phyloP scores from a whole-genome alignment of 768 basidiomycete species.

The Austroboletus festivus region DNA sequence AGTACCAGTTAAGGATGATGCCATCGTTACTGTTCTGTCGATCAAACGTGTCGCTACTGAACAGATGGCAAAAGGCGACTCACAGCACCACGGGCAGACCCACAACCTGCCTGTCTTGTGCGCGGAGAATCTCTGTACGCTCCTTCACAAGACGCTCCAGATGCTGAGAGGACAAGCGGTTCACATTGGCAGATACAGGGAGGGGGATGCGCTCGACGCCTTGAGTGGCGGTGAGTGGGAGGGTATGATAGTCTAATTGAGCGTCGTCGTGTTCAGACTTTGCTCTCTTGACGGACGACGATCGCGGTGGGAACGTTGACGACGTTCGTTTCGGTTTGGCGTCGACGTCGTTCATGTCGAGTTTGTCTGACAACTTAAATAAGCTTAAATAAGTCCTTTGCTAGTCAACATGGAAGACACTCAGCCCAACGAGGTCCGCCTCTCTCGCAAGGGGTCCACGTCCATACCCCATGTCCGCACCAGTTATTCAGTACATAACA shows the following conservation, averaged over 20 bases:
- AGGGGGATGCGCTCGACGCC: conserved; percentile 30
- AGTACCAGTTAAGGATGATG: conserved; percentile 30
- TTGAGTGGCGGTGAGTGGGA: conserved; percentile 19
- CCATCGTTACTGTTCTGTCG: conserved; percentile 23
- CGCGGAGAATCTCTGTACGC: conserved; percentile 15
- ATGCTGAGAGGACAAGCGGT: conserved; percentile 7
- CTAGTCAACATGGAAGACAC: conserved; percentile 28
- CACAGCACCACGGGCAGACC: conserved; percentile 27
- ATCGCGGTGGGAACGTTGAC: conserved; percentile 4
- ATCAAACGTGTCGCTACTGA: conserved; percentile 4
- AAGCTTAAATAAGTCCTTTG: conserved; percentile 15
- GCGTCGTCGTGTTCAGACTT: conserved; percentile 17
- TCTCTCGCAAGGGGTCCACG: conserved; percentile 32
- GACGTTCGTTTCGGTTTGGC: conserved; percentile 13
- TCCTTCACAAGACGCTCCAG: conserved; percentile 17
- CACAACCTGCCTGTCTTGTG: conserved; percentile 23
- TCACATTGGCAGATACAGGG: conserved; percentile 6
- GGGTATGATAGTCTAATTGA: too few species aligned
- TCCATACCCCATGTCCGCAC: conserved; percentile 28
- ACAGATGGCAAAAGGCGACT: conserved; percentile 6
- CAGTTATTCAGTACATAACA: background rate
- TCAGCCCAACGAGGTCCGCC: conserved; percentile 39
- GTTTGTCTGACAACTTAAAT: conserved; percentile 16
- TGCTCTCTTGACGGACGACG: conserved; percentile 16
- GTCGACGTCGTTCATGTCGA: conserved; percentile 14